Conservation (phyloP, 495 filamentous ascomycete species). For the Polyplosphaeria fusca region DNA sequence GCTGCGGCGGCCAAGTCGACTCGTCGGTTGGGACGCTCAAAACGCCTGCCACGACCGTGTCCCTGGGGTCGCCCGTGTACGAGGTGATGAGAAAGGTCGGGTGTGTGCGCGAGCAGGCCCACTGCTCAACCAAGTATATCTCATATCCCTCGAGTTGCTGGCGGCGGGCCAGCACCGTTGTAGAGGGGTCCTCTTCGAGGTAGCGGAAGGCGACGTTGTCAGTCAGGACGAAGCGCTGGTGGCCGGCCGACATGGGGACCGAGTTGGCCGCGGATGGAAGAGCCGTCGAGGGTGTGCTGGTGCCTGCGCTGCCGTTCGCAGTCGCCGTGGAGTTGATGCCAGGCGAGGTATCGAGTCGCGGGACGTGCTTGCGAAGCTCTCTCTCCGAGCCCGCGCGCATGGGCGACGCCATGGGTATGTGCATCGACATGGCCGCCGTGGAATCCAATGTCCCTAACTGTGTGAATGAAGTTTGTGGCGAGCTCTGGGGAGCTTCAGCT, state of each 20-base stretch:
- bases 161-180: slow-evolving; percentile 69
- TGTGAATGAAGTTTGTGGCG: background rate
- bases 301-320: background rate
- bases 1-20: slow-evolving; percentile 69
- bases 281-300: background rate
- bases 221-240: slow-evolving; percentile 46
- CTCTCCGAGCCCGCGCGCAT: slow-evolving; percentile 1
- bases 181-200: slow-evolving; percentile 80
- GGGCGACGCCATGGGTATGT: slow-evolving; percentile 2
- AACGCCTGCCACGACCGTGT: slow-evolving; percentile 74
- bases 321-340: background rate
- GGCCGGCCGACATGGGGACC: slow-evolving; percentile 12
- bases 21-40: slow-evolving; percentile 81
- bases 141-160: slow-evolving; percentile 77
- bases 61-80: slow-evolving; percentile 82
- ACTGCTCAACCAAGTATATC: slow-evolving; percentile 94
- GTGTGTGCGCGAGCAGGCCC: slow-evolving; percentile 87
- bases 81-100: slow-evolving; percentile 91
- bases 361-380: slow-evolving; percentile 23
- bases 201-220: slow-evolving; percentile 55
- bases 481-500: too few species aligned
- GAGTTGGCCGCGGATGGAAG: slow-evolving; percentile 4
- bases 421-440: slow-evolving; percentile 13
- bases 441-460: background rate
- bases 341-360: slow-evolving; percentile 20